Percentiles rank a stretch among this genome's conserved stretches.
phyloP scores from a whole-genome alignment of 2,329 filamentous ascomycete species.

The Ambrosiella xylebori region DNA sequence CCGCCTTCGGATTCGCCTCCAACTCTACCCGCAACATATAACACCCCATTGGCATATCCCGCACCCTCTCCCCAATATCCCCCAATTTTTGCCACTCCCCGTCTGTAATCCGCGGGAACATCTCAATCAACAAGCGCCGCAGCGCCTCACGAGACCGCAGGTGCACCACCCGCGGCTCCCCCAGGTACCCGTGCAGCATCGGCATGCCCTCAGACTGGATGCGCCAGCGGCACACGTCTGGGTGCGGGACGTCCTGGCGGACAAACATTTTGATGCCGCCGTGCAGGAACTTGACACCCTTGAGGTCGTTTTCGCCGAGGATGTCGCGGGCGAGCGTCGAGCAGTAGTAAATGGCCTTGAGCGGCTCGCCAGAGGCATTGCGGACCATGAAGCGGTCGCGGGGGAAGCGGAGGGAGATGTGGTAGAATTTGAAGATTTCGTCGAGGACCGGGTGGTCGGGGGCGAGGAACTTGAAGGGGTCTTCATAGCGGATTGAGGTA shows the following conservation, averaged over 20 bases:
- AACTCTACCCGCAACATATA: constrained; percentile 76
- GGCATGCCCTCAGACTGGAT: constrained; percentile 90
- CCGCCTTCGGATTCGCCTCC: constrained; percentile 33
- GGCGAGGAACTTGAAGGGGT: constrained; percentile 84
- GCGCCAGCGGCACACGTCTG: constrained; percentile 79
- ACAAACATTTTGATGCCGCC: constrained; percentile 98
- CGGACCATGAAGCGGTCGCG: constrained; percentile 88
- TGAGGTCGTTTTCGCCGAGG: constrained; percentile 69
- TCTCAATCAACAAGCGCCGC: constrained; percentile 69
- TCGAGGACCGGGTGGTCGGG: constrained; percentile 58
- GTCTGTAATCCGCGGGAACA: constrained; percentile 80
- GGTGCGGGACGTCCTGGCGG: constrained; percentile 82
- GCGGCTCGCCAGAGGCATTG: constrained; percentile 72
- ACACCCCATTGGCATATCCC: constrained; percentile 74
- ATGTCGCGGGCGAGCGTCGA: constrained; percentile 72
- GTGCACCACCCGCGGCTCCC: constrained; percentile 55
- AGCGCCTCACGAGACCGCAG: constrained; percentile 67
- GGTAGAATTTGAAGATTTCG: constrained; percentile 69
- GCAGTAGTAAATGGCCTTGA: constrained; percentile 95
- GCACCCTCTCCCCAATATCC: constrained; percentile 73
- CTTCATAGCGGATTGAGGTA: constrained; percentile 42
- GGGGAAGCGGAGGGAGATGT: constrained; percentile 69
- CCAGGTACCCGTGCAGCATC: constrained; percentile 81
- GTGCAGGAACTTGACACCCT: constrained; percentile 88
- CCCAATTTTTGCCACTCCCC: constrained; percentile 59